Evolutionary conservation across 805 yeast genomes (phyloP).

Genomic region (Lachancea meyersii): DNA sequence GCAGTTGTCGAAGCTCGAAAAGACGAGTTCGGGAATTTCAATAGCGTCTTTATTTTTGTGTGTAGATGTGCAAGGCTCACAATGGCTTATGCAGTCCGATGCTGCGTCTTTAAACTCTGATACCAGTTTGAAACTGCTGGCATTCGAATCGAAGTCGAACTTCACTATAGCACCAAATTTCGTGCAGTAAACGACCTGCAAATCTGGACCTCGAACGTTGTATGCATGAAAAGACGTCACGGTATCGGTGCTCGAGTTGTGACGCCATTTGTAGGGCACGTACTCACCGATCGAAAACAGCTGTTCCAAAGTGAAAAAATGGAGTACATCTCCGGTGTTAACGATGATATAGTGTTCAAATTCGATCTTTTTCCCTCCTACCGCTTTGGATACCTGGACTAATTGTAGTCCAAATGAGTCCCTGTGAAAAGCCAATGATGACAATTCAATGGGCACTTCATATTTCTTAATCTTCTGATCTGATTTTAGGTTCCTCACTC

Average conservation of each 20-base stretch:
- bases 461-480: neutral
- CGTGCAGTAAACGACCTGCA: conserved; percentile 15
- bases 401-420: conserved; percentile 1
- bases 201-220: conserved; percentile 12
- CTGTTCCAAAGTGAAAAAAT: conserved; percentile 12
- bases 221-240: conserved; percentile 12
- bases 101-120: conserved; percentile 6
- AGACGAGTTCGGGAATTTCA: conserved; percentile 5
- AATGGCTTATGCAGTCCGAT: conserved; percentile 6
- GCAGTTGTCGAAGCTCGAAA: conserved; percentile 11
- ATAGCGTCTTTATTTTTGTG: neutral
- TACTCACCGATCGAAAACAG: conserved; percentile 4
- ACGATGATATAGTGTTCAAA: conserved; percentile 9
- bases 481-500: conserved; percentile 1
- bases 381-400: conserved; percentile 4
- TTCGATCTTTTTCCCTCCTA: neutral
- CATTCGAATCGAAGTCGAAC: conserved; percentile 10
- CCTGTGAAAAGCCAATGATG: neutral
- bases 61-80: conserved; percentile 3
- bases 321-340: conserved; percentile 16
- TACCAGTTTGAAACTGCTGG: conserved; percentile 7
- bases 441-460: neutral
- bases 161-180: conserved; percentile 14
- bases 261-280: conserved; percentile 12
- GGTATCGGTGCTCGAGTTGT: conserved; percentile 8